Evolutionary conservation across 1,284 basidiomycete genomes (phyloP), one percentile per base, ranked within the genome.

Genomic region (Spongispora temasekensis): DNA sequence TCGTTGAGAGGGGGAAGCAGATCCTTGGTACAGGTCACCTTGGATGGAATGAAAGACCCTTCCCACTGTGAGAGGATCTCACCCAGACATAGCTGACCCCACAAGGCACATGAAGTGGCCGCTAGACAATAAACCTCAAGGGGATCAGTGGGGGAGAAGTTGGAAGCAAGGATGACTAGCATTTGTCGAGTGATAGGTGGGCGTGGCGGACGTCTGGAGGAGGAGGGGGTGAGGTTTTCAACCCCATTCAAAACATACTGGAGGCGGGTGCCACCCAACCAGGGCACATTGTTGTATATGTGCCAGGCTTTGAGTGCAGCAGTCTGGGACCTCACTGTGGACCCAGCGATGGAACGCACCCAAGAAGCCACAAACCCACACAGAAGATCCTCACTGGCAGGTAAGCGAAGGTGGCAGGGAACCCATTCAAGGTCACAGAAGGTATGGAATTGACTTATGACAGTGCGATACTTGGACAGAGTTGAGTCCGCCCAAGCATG

Each of bases 1-100:
- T 5, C 0, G 13, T 54, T 56, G 34, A 60, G 58, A 2, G 58
- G 34, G 0, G 32, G 25, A 0, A 2, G 2, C 1, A 64, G 55
- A 6, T 63, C 17, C 4, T 8, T 21, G 4, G 5, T 13, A 17
- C 17, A 25, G 7, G 42, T 7, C 1, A 30, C 21, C 8, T 19
- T 13, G 0, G 27, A 25, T n/a, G 25, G 3, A 1, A 30, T n/a
- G 23, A 61, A 58, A 1, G 56, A 64, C 3, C 5, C 58, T n/a
- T n/a, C 46, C 32, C 52, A 59, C 1, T 25, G 19, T 4, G 57
- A 57, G 4, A 65, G 48, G n/a, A 65, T 61, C 5, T 65, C 55
- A 0, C 57, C 51, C 1, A 64, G 28, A 1, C 23, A 13, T 3
- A 53, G 5, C n/a, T 65, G 59, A 1, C 23, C 59, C 53, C 53